Conservation (phyloP, 2,329 filamentous ascomycete genomes). For the Cladosporium colombiae region DNA sequence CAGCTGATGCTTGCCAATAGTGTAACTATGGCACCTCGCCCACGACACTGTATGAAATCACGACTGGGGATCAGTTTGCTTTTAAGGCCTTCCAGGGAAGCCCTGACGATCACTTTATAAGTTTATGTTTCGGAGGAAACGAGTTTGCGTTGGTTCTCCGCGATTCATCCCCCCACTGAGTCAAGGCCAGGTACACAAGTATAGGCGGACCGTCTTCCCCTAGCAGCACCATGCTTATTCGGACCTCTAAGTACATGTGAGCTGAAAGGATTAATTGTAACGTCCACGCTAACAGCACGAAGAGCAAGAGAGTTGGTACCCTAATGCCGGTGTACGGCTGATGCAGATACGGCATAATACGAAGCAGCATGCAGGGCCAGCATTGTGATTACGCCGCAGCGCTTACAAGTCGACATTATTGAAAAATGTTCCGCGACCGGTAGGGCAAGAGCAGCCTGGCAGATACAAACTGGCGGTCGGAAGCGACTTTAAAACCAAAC, state of each 20-base stretch:
- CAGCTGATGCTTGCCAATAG: neutral
- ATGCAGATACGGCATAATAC: neutral
- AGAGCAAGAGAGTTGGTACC: neutral
- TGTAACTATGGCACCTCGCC: neutral
- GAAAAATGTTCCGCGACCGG: neutral
- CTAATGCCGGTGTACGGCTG: constrained; percentile 1
- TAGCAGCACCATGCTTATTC: neutral
- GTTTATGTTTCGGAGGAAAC: neutral
- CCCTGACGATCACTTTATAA: neutral
- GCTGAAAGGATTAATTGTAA: neutral
- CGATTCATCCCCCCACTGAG: neutral
- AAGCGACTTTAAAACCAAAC: neutral
- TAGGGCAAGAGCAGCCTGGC: neutral
- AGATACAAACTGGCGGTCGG: neutral
- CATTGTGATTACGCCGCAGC: neutral
- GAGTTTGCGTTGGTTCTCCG: neutral
- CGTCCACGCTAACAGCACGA: neutral
- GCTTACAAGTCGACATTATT: neutral
- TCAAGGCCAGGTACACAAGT: neutral
- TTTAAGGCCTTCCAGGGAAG: neutral
- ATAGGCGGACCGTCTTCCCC: neutral
- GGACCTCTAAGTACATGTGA: neutral
- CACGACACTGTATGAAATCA: neutral
- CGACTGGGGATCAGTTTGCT: neutral
- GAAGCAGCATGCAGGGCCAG: neutral